Evolutionary conservation across 2,329 filamentous ascomycete genomes (phyloP).

Genomic region (Cladobotryum protrusum): DNA sequence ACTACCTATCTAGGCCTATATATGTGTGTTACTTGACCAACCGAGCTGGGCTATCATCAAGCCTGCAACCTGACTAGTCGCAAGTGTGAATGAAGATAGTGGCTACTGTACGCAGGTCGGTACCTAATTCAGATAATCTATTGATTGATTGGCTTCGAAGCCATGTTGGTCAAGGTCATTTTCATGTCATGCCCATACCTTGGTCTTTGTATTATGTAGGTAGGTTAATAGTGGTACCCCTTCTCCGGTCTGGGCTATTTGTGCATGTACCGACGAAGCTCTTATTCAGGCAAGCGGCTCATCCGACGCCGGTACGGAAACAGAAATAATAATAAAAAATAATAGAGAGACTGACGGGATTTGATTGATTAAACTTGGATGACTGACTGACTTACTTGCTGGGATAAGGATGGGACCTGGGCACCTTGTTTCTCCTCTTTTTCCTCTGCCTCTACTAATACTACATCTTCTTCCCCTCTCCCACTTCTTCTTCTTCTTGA

Average conservation of each 20-base stretch:
- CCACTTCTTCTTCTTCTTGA: neutral
- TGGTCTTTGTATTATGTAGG: too few species aligned
- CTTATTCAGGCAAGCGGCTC: slow-evolving; percentile 2
- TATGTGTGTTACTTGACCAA: too few species aligned
- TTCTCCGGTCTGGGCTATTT: slow-evolving; percentile 1
- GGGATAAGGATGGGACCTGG: neutral
- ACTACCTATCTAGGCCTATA: too few species aligned
- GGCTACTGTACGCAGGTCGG: neutral
- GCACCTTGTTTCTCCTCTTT: neutral
- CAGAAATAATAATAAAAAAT: neutral
- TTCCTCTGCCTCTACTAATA: neutral
- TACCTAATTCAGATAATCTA: neutral
- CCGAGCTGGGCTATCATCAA: neutral
- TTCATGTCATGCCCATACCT: too few species aligned
- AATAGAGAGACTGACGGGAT: neutral
- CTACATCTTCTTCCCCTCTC: neutral
- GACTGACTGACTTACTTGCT: neutral
- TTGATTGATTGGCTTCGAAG: too few species aligned
- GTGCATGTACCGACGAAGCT: neutral
- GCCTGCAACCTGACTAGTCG: neutral
- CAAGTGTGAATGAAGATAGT: neutral
- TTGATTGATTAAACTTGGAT: neutral
- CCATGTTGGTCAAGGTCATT: neutral
- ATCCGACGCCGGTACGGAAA: slow-evolving; percentile 6
- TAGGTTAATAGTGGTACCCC: too few species aligned